These are phyloP conservation scores for Lecanosticta acicola DNA, from an alignment of 2,329 filamentous ascomycete species.

Conservation along the genomic window DNA sequence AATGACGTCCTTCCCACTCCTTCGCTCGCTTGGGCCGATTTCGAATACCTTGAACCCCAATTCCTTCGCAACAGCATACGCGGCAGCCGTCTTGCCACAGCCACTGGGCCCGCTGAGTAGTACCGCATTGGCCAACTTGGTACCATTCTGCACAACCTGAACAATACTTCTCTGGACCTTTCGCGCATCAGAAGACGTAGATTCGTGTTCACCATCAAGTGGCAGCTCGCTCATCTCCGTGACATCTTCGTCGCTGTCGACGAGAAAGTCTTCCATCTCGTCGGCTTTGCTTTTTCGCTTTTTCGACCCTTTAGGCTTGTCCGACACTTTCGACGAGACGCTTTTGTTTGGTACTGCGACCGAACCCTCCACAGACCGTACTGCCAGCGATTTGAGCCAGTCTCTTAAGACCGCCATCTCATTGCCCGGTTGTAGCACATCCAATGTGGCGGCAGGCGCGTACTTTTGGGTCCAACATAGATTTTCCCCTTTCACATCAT, in stretches of 20 bases:
- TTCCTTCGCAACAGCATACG: constrained; percentile 88
- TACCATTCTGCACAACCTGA: constrained; percentile 30
- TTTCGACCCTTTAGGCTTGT: constrained; percentile 50
- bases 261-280: constrained; percentile 73
- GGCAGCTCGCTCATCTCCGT: constrained; percentile 63
- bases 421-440: constrained; percentile 69
- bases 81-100: constrained; percentile 86
- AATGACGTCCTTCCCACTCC: constrained; percentile 82
- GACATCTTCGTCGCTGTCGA: constrained; percentile 70
- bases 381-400: constrained; percentile 72
- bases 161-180: constrained; percentile 34
- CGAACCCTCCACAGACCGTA: constrained; percentile 68
- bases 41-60: constrained; percentile 92
- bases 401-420: constrained; percentile 68
- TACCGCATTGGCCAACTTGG: constrained; percentile 65
- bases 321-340: constrained; percentile 9
- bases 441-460: constrained; percentile 59
- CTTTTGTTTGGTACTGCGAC: constrained; percentile 31
- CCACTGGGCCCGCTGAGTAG: constrained; percentile 84
- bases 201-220: constrained; percentile 50
- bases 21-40: constrained; percentile 75
- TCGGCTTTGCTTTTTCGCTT: constrained; percentile 56
- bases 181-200: not conserved
- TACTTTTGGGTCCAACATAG: constrained; percentile 80
- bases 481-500: constrained; percentile 68